Base-by-base conservation (phyloP, 139 green algal species). In the Zygnema circumcarinatum region DNA sequence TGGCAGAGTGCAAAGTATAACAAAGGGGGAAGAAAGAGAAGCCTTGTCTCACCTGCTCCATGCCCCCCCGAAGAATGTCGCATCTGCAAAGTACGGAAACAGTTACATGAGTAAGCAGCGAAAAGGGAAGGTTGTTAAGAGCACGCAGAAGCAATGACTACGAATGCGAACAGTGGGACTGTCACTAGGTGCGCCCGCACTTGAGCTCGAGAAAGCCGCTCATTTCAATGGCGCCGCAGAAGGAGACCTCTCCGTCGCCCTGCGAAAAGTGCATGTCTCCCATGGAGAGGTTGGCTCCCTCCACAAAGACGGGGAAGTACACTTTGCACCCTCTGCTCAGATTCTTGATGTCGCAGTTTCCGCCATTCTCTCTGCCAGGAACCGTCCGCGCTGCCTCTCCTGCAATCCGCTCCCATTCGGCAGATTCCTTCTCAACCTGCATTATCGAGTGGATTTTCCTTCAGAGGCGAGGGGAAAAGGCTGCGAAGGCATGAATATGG, bases 301-400 rank as follows among this genome's bases (percentile, higher is more conserved):
- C 93, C 39, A 96, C 90, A 85, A 96, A 96, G 76, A 96, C 94
- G 0, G 90, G 94, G 33, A 96, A 93, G 91, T 96, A 96, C 79
- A 86, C 79, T 68, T 83, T 93, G 68, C 88, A 94, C 31, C 93
- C 93, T 0, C 80, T 78, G n/a, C 82, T 92, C 2, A 96, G 92
- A 86, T 96, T 96, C 85, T 96, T 96, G 85, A 96, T 96, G 91
- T 96, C 94, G 73, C 93, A 95, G 89, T 96, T 96, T 67, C 94
- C 94, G 31, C 94, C 94, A 74, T 96, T 93, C 52, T 95, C 93
- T 0, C 87, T 41, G 21, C 94, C 94, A 0, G 94, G 94, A n/a
- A 96, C 92, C n/a, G 94, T 96, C 25, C 94, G 85, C 16, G 94
- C 94, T 2, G 89, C 94, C 85, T 95, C 92, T 0, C 0, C 68